A percentile compares a stretch with the other conserved stretches of the same genome.
Evolutionary conservation across 345 rosid genomes (phyloP).

Genomic region (Mangifera indica): DNA sequence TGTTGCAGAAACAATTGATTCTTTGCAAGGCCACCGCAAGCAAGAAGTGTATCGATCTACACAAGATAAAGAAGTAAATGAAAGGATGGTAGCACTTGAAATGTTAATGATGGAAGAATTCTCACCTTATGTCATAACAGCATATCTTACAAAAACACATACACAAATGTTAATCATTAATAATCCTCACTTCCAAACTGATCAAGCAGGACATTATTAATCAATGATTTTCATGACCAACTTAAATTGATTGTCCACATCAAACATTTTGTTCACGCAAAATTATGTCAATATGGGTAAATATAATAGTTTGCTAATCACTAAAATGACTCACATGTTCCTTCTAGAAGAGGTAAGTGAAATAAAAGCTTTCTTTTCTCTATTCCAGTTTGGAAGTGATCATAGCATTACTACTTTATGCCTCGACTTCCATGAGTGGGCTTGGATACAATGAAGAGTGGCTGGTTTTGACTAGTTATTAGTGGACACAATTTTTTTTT

Average conservation of each 20-base stretch:
- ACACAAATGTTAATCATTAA: not conserved
- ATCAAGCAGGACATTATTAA: not conserved
- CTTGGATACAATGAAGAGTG: too few species aligned
- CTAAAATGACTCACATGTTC: not conserved
- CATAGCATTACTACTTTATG: not conserved
- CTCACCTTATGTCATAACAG: constrained; percentile 9
- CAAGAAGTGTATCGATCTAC: constrained; percentile 81
- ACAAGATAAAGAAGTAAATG: constrained; percentile 19
- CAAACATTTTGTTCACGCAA: too few species aligned
- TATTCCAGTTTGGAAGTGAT: not conserved
- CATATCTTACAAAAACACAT: not conserved
- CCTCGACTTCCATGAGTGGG: not conserved
- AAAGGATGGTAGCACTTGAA: not conserved
- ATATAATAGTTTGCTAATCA: not conserved
- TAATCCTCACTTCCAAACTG: too few species aligned
- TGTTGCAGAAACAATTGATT: constrained; percentile 74
- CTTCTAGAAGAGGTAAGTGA: not conserved
- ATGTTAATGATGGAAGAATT: constrained; percentile 2
- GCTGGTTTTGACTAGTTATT: too few species aligned
- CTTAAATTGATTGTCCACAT: not conserved
- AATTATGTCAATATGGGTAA: not conserved
- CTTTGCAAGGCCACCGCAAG: constrained; percentile 88
- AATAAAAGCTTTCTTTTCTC: not conserved
- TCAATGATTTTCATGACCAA: not conserved
- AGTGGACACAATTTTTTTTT: too few species aligned